Evolutionary conservation across 1,139 yeast genomes (phyloP), one percentile per base, ranked within the genome.

Genomic region (Trichomonascaceae sp.): DNA sequence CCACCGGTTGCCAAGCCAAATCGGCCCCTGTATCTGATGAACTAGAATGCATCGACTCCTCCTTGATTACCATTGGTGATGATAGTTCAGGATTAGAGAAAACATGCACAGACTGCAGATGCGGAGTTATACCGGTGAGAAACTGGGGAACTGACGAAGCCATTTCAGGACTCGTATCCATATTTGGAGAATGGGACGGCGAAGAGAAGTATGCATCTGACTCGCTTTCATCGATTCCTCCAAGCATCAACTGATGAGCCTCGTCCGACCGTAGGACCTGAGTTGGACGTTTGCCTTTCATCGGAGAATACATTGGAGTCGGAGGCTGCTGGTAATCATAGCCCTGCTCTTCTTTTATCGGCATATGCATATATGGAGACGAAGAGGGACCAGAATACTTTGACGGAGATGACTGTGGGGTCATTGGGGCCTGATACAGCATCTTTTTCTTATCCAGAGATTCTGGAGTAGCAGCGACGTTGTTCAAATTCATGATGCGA

Each of bases 1-100:
- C 58, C 10, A 70, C 63, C 0, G 73, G 74, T 56, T 69, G 71
- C 74, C 74, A 71, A 20, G 66, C 63, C 53, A 70, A 62, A 38
- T 50, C 52, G 13, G 50, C 39, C 32, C 30, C 45, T 39, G 45
- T 39, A 22, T 44, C 50, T 7, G 41, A 44, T 9, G 51, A 43
- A 9, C 22, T 30, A 36, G 41, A 36, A 36, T 36, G 41, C 41
- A 32, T 13, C 17, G 56, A 47, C 20, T 57, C 55, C 39, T 60
- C 63, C 10, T 20, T 47, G 12, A 36, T 19, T 9, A 44, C 43
- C 45, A 38, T 45, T 13, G 59, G 53, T 15, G 63, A 60, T 7
- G 59, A 57, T 64, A 61, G 58, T 50, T 62, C 62, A n/a, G 60
- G 46, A 19, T 63, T 58, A 8, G 63, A 57, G 53, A 60, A 62